A percentile compares a stretch with the other conserved stretches of the same genome.
These are phyloP conservation scores for Crucihimalaya himalaica DNA, from an alignment of 345 rosid species.

Conservation along the genomic window DNA sequence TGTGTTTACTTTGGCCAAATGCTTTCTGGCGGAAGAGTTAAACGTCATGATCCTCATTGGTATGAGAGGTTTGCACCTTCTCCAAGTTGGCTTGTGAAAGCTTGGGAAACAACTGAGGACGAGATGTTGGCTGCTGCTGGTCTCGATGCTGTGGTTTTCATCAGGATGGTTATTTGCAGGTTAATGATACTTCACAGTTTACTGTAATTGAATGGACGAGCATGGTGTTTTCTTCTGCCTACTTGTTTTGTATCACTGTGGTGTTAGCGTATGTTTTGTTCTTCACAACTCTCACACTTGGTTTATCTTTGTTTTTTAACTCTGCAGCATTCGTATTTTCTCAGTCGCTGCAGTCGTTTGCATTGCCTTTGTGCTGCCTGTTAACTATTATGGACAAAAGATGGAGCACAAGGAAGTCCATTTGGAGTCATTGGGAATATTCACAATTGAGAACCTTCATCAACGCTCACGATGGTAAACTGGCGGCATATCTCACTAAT, in stretches of 20 bases:
- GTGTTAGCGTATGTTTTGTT: constrained; percentile 10
- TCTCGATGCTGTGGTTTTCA: constrained; percentile 80
- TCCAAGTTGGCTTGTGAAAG: constrained; percentile 84
- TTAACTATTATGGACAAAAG: constrained; percentile 77
- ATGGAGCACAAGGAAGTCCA: constrained; percentile 59
- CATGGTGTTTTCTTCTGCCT: constrained; percentile 10
- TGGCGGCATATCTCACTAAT: background rate
- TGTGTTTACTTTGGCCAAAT: constrained; percentile 74
- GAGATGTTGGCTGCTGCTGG: constrained; percentile 76
- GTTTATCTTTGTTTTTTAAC: constrained; percentile 17
- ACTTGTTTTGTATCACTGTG: background rate
- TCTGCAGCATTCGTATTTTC: constrained; percentile 74
- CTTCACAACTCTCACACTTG: constrained; percentile 25
- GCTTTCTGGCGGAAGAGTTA: constrained; percentile 45
- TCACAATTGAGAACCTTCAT: constrained; percentile 75
- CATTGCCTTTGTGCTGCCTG: constrained; percentile 71
- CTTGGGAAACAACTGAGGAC: constrained; percentile 83
- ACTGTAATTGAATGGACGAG: background rate
- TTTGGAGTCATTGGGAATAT: constrained; percentile 62
- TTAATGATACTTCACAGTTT: constrained; percentile 31
- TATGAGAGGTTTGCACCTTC: constrained; percentile 83
- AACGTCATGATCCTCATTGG: constrained; percentile 47
- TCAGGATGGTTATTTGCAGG: constrained; percentile 83
- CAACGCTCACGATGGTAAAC: constrained; percentile 79
- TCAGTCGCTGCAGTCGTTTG: constrained; percentile 70